phyloP scores from a whole-genome alignment of 345 rosid genomes.

The Toxicodendron radicans region DNA sequence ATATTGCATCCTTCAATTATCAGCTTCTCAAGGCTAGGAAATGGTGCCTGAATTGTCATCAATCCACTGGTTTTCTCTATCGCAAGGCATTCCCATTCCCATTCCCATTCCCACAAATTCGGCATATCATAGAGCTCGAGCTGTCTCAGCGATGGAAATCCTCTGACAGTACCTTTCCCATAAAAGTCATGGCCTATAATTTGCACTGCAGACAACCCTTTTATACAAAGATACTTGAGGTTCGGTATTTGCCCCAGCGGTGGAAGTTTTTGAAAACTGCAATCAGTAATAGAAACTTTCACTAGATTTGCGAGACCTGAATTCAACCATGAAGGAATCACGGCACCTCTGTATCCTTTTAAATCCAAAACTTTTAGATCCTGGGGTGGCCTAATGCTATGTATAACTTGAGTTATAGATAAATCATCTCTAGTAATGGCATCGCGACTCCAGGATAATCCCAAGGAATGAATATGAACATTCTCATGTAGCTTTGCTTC shows the following conservation, averaged over 20 bases:
- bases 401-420: conserved; percentile 1
- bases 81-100: conserved; percentile 13
- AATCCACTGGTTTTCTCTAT: conserved; percentile 4
- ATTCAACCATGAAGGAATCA: conserved; percentile 25
- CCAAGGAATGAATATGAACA: conserved; percentile 19
- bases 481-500: conserved; percentile 18
- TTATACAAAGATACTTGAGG: conserved; percentile 24
- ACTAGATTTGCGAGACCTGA: conserved; percentile 7
- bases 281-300: conserved; percentile 16
- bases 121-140: conserved; percentile 29
- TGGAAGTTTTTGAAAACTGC: conserved; percentile 23
- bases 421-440: not conserved
- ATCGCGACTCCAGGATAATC: conserved; percentile 22
- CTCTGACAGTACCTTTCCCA: conserved; percentile 12
- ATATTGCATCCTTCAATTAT: conserved; percentile 20
- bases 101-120: conserved; percentile 18
- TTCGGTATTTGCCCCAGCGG: conserved; percentile 26
- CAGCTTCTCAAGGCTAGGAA: conserved; percentile 26
- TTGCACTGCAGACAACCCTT: conserved; percentile 15
- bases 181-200: conserved; percentile 19
- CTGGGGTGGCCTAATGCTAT: conserved; percentile 19
- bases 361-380: conserved; percentile 16
- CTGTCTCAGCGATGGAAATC: conserved; percentile 28
- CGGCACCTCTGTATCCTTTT: conserved; percentile 15
- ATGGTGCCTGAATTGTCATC: conserved; percentile 1